These are phyloP conservation scores for Lyophyllum shimeji DNA, from an alignment of 768 basidiomycete genomes.

Conservation along the genomic window DNA sequence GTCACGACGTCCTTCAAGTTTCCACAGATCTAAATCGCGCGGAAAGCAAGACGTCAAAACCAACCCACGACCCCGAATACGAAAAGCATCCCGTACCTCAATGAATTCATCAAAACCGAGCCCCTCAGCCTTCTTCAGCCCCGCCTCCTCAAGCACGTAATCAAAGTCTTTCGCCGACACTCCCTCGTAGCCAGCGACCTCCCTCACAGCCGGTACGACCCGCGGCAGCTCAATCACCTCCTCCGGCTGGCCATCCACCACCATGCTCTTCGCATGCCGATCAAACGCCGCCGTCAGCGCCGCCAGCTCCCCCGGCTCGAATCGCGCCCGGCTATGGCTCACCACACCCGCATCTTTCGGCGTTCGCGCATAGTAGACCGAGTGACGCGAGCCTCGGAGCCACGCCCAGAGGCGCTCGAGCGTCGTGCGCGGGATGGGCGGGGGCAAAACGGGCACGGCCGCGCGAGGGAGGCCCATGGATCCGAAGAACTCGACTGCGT, in stretches of 20 bases:
- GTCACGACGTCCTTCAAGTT: constrained; percentile 68
- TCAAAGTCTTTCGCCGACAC: constrained; percentile 23
- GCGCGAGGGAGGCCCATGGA: constrained; percentile 83
- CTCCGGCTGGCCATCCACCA: constrained; percentile 25
- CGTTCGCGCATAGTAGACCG: not conserved
- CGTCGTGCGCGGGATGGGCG: constrained; percentile 24
- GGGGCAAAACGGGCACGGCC: constrained; percentile 28
- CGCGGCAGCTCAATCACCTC: constrained; percentile 39
- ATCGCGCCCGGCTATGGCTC: constrained; percentile 39
- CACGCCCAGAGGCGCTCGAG: constrained; percentile 28
- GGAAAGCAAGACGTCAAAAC: not conserved
- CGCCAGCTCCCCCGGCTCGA: constrained; percentile 44
- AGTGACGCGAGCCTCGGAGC: constrained; percentile 25
- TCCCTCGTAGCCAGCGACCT: constrained; percentile 57
- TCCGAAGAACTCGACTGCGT: constrained; percentile 64
- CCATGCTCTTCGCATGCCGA: constrained; percentile 23
- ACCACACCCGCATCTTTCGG: constrained; percentile 11
- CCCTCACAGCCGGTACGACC: constrained; percentile 42
- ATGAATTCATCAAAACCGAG: constrained; percentile 86
- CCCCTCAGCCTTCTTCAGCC: constrained; percentile 52
- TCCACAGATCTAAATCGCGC: constrained; percentile 59
- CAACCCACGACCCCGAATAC: not conserved
- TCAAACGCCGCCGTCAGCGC: constrained; percentile 40
- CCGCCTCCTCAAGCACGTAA: constrained; percentile 77
- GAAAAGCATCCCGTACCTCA: constrained; percentile 54